Evolutionary conservation across 2,329 filamentous ascomycete genomes (phyloP), one percentile per base, ranked within the genome.

Genomic region (Didymella sp.): DNA sequence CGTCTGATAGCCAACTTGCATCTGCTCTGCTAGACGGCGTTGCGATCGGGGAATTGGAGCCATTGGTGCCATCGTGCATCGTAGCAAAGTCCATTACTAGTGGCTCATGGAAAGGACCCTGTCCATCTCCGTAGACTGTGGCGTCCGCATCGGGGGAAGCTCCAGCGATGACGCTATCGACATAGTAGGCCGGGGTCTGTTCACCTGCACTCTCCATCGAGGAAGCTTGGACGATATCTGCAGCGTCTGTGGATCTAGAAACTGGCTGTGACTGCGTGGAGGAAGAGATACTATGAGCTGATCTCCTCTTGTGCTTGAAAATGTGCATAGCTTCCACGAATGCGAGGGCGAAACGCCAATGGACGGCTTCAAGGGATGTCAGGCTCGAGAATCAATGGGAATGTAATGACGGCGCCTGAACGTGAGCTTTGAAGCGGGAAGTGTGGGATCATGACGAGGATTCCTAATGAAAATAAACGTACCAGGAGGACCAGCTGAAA

Each of bases 251-350:
- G 21, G 47, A 22, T 30, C 47, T 44, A 56, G 67, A 68, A 37
- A 63, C 60, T 27, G 54, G 40, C 49, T 59, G 52, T 62, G 63
- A 58, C 57, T 66, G 59, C 30, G 64, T 59, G 45, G 69, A 66
- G 43, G 67, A 73, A 56, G 67, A 68, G 48, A 66, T 52, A 27
- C 67, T 59, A 60, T 73, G 70, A 61, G 68, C 62, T 30, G 70
- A 72, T 53, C 67, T 69, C 58, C 68, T 72, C 60, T 66, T 71
- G 60, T 61, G 63, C 59, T 70, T 73, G 58, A 73, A 71, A 56
- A 73, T 66, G 44, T 65, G 51, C 60, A 68, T 61, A 31, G 51
- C 19, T 43, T 35, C 44, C 28, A 35, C 27, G 37, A 48, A 51
- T 25, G 55, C 46, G 38, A 22, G 27, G 12, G 21, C 30, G 43